Evolutionary conservation across 2,329 filamentous ascomycete species (phyloP), one percentile per base, ranked within the genome.

Genomic region (Conoideocrella luteorostrata): DNA sequence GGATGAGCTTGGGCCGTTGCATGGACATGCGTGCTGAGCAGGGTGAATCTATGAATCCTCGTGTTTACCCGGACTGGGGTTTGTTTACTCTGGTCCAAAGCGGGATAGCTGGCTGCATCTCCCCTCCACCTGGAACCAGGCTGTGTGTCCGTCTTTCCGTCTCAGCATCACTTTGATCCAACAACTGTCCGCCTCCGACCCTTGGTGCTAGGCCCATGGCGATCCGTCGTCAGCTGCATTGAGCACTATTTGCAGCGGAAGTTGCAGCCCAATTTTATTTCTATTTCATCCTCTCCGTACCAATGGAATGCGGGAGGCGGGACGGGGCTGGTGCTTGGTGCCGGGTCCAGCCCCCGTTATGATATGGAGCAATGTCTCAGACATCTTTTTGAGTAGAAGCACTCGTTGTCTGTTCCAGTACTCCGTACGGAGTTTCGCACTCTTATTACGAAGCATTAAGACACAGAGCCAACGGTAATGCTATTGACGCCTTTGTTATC

Each of bases 61-160:
- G 44, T 56, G 49, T 55, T 53, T 51, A 52, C 48, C 37, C 39
- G n/a, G 15, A 38, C 29, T 37, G 41, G 41, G 49, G 39, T 47
- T 57, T 57, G 55, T 57, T 57, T 55, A 57, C 51, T 50, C 47
- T 34, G 44, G 22, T 44, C 50, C 38, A 51, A 55, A 53, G 49
- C 26, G 50, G 55, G 12, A 49, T 56, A 56, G 55, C 47, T 17
- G 17, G 28, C 38, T 43, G 44, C 47, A 45, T 4, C 39, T 47
- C 39, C 44, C 45, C 50, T 49, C 51, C 50, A 51, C 50, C 37
- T 32, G 18, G 15, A 18, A 20, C 32, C 12, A 28, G 22, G 22
- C 17, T 40, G 34, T 12, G 9, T 17, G 12, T 10, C 18, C 32
- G 36, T 30, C 38, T 34, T 43, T 39, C 47, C 44, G 43, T 47